Conservation (phyloP, 257 asterid species). For the Nicotiana undulata region DNA sequence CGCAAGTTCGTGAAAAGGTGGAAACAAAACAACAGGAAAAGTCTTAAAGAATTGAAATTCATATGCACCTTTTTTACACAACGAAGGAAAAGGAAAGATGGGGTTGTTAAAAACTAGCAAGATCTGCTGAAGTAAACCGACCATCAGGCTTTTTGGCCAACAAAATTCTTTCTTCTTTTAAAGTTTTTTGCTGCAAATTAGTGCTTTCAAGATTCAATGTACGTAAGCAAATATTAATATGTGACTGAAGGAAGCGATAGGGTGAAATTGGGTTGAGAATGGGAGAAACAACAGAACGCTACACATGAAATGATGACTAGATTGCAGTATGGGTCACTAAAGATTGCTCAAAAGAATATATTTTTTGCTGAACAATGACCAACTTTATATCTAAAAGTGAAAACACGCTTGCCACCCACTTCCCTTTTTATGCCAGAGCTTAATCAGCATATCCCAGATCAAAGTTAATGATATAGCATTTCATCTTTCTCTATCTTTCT, state of each 20-base stretch:
- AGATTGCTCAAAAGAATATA: neutral
- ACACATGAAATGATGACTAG: neutral
- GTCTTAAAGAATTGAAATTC: neutral
- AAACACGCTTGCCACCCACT: neutral
- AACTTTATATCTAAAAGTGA: neutral
- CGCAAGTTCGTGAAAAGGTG: constrained; percentile 18
- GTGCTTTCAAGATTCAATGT: neutral
- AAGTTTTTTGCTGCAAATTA: neutral
- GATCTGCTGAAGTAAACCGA: constrained; percentile 14
- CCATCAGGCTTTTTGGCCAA: constrained; percentile 12
- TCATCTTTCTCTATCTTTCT: neutral
- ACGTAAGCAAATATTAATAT: neutral
- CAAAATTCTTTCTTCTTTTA: neutral
- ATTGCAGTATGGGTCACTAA: neutral
- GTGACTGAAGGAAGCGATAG: neutral
- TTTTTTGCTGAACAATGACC: neutral
- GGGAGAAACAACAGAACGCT: neutral
- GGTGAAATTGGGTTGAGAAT: neutral
- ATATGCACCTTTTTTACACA: neutral
- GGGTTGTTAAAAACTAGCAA: neutral
- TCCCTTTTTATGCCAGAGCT: neutral
- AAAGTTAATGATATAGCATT: neutral
- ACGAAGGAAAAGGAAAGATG: neutral
- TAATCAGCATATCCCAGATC: neutral
- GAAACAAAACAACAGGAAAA: neutral